phyloP scores from a whole-genome alignment of 1,139 yeast genomes.

The Geotrichum candidum region DNA sequence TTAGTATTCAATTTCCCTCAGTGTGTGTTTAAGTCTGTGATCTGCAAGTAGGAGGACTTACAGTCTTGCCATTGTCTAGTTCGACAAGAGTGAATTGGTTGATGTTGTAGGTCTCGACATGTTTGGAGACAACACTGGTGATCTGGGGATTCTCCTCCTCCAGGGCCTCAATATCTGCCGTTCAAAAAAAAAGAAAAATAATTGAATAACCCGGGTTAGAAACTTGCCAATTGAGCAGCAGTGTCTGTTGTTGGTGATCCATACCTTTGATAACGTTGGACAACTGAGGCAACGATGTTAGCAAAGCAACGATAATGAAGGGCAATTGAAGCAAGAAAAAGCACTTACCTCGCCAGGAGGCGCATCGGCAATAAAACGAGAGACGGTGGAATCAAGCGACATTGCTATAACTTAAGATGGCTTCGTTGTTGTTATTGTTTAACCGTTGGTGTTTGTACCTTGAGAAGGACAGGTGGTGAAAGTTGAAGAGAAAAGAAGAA shows the following conservation, averaged over 20 bases:
- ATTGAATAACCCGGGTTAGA: not conserved
- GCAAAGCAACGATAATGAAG: not conserved
- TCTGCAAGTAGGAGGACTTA: not conserved
- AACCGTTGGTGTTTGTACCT: no score
- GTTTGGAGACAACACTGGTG: conserved; percentile 29
- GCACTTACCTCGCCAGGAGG: conserved; percentile 48
- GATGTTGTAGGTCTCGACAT: conserved; percentile 43
- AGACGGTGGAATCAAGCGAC: conserved; percentile 27
- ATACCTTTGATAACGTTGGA: conserved; percentile 27
- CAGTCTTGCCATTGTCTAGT: conserved; percentile 27
- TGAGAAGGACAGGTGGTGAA: not conserved
- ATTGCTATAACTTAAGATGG: conserved; percentile 10
- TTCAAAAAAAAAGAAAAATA: not conserved
- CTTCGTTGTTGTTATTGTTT: not conserved
- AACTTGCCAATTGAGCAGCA: not conserved
- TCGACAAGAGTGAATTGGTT: conserved; percentile 40
- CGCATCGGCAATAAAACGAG: conserved; percentile 44
- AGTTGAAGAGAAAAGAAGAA: not conserved
- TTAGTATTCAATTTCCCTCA: not conserved
- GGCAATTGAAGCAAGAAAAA: not conserved
- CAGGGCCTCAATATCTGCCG: conserved; percentile 33
- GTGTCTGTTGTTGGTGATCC: not conserved
- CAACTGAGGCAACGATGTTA: conserved; percentile 20
- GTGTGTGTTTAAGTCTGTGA: conserved; percentile 12
- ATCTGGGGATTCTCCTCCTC: conserved; percentile 34